These are phyloP conservation scores for Metschnikowia anglica DNA, from an alignment of 805 yeast genomes.

Conservation along the genomic window DNA sequence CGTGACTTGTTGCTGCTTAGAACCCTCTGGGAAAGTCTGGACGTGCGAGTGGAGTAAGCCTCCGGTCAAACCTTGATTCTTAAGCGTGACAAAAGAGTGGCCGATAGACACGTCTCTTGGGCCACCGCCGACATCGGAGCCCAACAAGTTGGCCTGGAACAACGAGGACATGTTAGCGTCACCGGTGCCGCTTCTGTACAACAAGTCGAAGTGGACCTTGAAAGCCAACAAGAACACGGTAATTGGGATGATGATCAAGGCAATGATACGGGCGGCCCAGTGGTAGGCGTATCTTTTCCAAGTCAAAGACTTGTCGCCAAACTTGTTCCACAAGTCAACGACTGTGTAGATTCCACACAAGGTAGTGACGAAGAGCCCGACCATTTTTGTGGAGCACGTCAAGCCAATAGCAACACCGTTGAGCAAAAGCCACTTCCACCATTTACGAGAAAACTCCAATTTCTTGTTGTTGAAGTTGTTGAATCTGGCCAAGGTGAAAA, in stretches of 20 bases:
- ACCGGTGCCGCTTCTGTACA: slow-evolving; percentile 78
- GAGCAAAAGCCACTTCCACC: slow-evolving; percentile 92
- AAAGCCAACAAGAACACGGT: slow-evolving; percentile 62
- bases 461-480: slow-evolving; percentile 53
- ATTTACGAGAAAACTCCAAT: slow-evolving; percentile 59
- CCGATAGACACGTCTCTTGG: slow-evolving; percentile 68
- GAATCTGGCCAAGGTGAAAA: slow-evolving; percentile 69
- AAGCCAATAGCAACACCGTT: slow-evolving; percentile 89
- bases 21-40: slow-evolving; percentile 47
- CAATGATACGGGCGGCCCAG: slow-evolving; percentile 65
- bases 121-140: slow-evolving; percentile 63
- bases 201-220: slow-evolving; percentile 72
- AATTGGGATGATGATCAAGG: slow-evolving; percentile 64
- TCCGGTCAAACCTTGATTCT: slow-evolving; percentile 44
- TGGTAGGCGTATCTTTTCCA: slow-evolving; percentile 53
- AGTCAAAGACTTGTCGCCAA: slow-evolving; percentile 63
- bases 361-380: slow-evolving; percentile 86
- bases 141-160: slow-evolving; percentile 74
- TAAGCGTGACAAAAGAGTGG: slow-evolving; percentile 42
- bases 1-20: slow-evolving; percentile 48
- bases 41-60: slow-evolving; percentile 48
- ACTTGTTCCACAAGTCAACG: slow-evolving; percentile 80
- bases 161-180: slow-evolving; percentile 76
- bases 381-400: slow-evolving; percentile 93
- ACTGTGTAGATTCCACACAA: slow-evolving; percentile 88